These are phyloP conservation scores for Ampelomyces quisqualis DNA, from an alignment of 2,329 filamentous ascomycete species.

Conservation along the genomic window DNA sequence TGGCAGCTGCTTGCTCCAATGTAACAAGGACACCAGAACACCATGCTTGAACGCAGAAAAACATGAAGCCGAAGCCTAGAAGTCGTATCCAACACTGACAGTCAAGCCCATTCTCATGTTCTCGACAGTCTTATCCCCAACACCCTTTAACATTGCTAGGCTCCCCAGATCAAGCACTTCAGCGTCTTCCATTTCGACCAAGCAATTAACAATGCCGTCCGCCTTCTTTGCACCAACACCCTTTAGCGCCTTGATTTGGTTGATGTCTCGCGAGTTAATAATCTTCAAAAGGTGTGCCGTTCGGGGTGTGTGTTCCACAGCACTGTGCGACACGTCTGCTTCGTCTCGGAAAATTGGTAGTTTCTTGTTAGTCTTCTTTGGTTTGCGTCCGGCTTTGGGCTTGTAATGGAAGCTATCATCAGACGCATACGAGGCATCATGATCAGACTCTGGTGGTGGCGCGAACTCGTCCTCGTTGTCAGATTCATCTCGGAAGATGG, in stretches of 20 bases:
- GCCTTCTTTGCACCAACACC: constrained; percentile 75
- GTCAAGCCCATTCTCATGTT: constrained; percentile 50
- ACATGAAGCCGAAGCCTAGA: constrained; percentile 18
- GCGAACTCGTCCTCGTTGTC: constrained; percentile 49
- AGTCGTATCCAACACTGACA: constrained; percentile 19
- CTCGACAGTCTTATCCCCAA: constrained; percentile 54
- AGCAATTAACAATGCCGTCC: constrained; percentile 51
- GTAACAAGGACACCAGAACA: constrained; percentile 11
- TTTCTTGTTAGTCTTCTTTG: constrained; percentile 37
- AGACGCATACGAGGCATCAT: constrained; percentile 44
- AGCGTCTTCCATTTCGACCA: constrained; percentile 50
- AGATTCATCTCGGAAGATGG: constrained; percentile 15
- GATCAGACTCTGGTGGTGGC: constrained; percentile 37
- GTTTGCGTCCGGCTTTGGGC: constrained; percentile 39
- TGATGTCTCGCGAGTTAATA: constrained; percentile 70
- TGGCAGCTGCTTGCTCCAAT: constrained; percentile 1
- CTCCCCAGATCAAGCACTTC: constrained; percentile 46
- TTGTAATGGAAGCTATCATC: constrained; percentile 43
- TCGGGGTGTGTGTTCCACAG: constrained; percentile 52
- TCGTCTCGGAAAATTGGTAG: constrained; percentile 44
- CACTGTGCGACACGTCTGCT: constrained; percentile 9
- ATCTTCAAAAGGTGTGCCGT: constrained; percentile 66
- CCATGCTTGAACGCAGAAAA: constrained; percentile 21
- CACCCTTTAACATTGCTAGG: constrained; percentile 51
- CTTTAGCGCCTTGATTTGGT: constrained; percentile 64